Evolutionary conservation across 2,329 filamentous ascomycete species (phyloP).

Genomic region (Penicillium palitans): DNA sequence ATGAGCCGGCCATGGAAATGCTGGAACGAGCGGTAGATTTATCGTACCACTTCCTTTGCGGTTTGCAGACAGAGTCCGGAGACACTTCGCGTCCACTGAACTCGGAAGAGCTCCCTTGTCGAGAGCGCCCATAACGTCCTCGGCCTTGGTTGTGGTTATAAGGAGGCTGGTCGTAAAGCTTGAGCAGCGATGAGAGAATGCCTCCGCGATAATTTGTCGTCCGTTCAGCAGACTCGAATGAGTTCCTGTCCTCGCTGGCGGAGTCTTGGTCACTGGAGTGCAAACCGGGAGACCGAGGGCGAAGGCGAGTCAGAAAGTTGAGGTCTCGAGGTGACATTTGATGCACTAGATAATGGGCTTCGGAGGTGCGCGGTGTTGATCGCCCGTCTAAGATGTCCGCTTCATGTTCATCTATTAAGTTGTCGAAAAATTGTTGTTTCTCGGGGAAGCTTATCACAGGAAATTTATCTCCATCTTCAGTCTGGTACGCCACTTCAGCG

Average conservation of each 20-base stretch:
- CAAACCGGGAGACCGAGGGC: constrained; percentile 32
- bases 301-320: constrained; percentile 35
- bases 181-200: constrained; percentile 70
- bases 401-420: constrained; percentile 36
- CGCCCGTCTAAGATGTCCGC: constrained; percentile 27
- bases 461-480: constrained; percentile 38
- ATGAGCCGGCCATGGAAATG: constrained; percentile 35
- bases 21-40: constrained; percentile 40
- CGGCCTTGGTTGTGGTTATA: constrained; percentile 24
- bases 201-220: constrained; percentile 71
- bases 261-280: constrained; percentile 36
- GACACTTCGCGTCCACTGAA: constrained; percentile 34
- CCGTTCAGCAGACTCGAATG: constrained; percentile 60
- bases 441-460: constrained; percentile 37
- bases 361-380: constrained; percentile 30
- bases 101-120: constrained; percentile 35
- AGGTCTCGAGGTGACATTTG: constrained; percentile 41
- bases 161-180: constrained; percentile 61
- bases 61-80: constrained; percentile 34
- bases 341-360: constrained; percentile 37
- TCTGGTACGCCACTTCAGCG: constrained; percentile 26
- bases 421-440: constrained; percentile 34
- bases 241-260: constrained; percentile 44
- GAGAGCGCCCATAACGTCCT: constrained; percentile 32
- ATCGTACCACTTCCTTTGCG: constrained; percentile 43